Conservation (phyloP, 208 protist species). For the Crithidia thermophila region DNA sequence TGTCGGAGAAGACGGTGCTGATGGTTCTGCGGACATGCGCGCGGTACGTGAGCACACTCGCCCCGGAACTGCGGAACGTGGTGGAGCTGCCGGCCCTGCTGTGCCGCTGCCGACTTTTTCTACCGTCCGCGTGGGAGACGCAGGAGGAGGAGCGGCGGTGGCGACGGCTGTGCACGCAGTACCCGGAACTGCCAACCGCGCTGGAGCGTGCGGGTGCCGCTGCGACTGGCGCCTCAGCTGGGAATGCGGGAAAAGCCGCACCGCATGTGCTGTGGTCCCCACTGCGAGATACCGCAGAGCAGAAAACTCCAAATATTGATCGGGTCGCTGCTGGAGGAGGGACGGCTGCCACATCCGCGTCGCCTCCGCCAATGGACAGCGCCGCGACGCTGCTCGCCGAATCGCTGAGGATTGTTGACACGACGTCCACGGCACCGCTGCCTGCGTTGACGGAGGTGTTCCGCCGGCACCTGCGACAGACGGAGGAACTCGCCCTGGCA, state of each 20-base stretch:
- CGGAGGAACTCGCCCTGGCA: conserved; percentile 17
- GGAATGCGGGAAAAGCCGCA: background rate
- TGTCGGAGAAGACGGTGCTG: conserved; percentile 9
- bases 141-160: conserved; percentile 10
- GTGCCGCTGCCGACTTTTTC: background rate
- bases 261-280: background rate
- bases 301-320: background rate
- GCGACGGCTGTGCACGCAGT: conserved; percentile 16
- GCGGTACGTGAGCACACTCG: conserved; percentile 16
- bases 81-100: conserved; percentile 5
- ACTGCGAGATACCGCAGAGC: background rate
- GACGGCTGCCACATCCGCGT: too few species aligned
- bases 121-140: background rate
- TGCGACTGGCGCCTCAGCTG: background rate
- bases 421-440: background rate
- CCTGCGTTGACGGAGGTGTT: conserved; percentile 15
- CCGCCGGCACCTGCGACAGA: conserved; percentile 16
- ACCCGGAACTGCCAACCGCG: conserved; percentile 26
- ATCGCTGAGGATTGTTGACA: too few species aligned
- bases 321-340: background rate
- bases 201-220: background rate
- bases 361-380: too few species aligned
- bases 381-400: too few species aligned
- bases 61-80: background rate
- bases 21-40: conserved; percentile 22